Conservation (phyloP, 371 early-diverging fungal genomes). For the Lichtheimia hyalospora region DNA sequence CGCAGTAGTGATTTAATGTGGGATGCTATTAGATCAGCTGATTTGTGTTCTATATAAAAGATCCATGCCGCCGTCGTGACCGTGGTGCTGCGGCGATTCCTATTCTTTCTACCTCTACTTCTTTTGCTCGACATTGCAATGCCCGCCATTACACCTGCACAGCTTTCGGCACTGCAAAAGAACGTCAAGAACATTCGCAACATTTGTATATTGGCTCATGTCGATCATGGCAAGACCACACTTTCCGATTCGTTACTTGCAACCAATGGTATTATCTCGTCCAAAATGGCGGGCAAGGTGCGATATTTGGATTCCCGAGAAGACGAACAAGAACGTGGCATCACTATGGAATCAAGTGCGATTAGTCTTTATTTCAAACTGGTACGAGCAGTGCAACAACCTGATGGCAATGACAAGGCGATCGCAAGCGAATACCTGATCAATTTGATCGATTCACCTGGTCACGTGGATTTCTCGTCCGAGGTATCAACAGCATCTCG, state of each 20-base stretch:
- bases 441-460: conserved; percentile 99
- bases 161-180: conserved; percentile 63
- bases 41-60: too few relatives aligned
- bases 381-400: conserved; percentile 27
- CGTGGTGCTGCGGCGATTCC: not conserved
- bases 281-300: conserved; percentile 96
- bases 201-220: conserved; percentile 97
- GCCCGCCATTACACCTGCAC: conserved; percentile 64
- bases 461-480: conserved; percentile 99
- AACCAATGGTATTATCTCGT: conserved; percentile 96
- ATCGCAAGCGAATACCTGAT: conserved; percentile 78
- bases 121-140: conserved; percentile 26
- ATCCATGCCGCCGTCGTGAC: too few relatives aligned
- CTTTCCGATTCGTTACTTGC: conserved; percentile 97
- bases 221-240: conserved; percentile 99
- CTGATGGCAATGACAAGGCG: conserved; percentile 18
- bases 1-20: too few relatives aligned
- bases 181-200: conserved; percentile 81
- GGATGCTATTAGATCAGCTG: too few relatives aligned
- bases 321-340: conserved; percentile 99
- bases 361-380: conserved; percentile 91
- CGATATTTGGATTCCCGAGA: conserved; percentile 97
- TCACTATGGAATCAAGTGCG: conserved; percentile 99
- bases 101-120: not conserved
- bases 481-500: conserved; percentile 97